Evolutionary conservation across 176 grass and related monocot species (phyloP).

Genomic region (Aegilops sharonensis): DNA sequence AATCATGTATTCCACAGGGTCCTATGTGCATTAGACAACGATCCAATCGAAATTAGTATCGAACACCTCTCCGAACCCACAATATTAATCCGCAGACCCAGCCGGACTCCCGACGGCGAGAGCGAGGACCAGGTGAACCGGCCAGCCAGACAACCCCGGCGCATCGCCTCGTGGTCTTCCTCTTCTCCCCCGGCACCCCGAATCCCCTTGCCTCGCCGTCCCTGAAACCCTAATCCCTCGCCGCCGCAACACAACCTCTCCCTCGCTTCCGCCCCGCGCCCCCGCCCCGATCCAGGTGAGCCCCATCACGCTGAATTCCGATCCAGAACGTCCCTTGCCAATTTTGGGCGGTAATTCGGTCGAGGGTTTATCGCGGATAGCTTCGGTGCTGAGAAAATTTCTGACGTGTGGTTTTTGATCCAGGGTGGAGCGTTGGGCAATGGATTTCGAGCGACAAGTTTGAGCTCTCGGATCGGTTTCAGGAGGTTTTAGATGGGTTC

Average conservation of each 20-base stretch:
- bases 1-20: too few relatives aligned
- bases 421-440: constrained; percentile 21
- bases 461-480: constrained; percentile 22
- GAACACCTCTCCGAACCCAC: neutral
- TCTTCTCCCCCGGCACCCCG: neutral
- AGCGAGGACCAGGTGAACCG: constrained; percentile 12
- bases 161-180: constrained; percentile 15
- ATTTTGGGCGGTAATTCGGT: neutral
- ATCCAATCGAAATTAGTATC: neutral
- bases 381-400: neutral
- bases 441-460: constrained; percentile 24
- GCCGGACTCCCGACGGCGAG: neutral
- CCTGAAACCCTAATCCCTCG: constrained; percentile 39
- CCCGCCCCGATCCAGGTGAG: constrained; percentile 34
- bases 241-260: constrained; percentile 19
- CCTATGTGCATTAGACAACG: too few relatives aligned
- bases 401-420: constrained; percentile 19
- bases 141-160: constrained; percentile 17
- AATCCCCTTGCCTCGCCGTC: constrained; percentile 31
- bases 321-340: neutral
- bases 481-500: constrained; percentile 31
- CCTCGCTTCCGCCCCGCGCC: neutral
- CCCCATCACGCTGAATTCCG: constrained; percentile 21
- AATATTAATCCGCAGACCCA: constrained; percentile 8
- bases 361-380: neutral